Evolutionary conservation across 176 grass and related monocot species (phyloP), one percentile per base, ranked within the genome.

Genomic region (Leersia perrieri): DNA sequence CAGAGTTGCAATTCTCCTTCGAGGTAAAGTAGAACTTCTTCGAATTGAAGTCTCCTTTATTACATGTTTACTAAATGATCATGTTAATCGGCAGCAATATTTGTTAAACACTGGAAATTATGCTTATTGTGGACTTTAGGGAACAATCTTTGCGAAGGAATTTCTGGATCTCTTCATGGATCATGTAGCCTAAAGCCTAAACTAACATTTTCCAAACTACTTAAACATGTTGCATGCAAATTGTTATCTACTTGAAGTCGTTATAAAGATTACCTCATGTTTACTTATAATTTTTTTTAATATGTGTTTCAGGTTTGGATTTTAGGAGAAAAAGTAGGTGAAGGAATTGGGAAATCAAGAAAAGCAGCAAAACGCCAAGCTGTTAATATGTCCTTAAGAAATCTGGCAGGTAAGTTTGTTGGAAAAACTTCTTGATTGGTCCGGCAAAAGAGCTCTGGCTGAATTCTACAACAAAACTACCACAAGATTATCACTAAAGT

Each of bases 291-390:
- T 20, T 85, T 89, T 60, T 18, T 36, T 28, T 72, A 80, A 80
- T 65, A 22, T 73, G 23, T 61, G 66, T 89, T 81, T 73, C 82
- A 94, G 94, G 87, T 97, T 88, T 92, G 94, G 91, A 80, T 97
- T 88, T 73, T 97, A 55, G 94, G 94, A 86, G 91, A 90, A 84
- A 97, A 94, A 47, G 39, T 97, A 58, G 94, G 94, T 75, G 89
- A 92, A 89, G 94, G 87, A 75, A 78, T 87, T 82, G 91, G 94
- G 76, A 92, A 72, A 97, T 92, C 91, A 55, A 97, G 94, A 76
- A 97, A 88, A 81, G 87, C 94, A 82, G 94, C 94, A 9, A 91
- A 86, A 28, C 68, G 25, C 3, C 86, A 86, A 79, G 94, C 94
- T 82, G 89, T 85, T 45, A 80, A 92, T 73, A 88, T 89, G 38